Base-by-base conservation (phyloP, 768 basidiomycete genomes). In the Coprinopsis marcescibilis region DNA sequence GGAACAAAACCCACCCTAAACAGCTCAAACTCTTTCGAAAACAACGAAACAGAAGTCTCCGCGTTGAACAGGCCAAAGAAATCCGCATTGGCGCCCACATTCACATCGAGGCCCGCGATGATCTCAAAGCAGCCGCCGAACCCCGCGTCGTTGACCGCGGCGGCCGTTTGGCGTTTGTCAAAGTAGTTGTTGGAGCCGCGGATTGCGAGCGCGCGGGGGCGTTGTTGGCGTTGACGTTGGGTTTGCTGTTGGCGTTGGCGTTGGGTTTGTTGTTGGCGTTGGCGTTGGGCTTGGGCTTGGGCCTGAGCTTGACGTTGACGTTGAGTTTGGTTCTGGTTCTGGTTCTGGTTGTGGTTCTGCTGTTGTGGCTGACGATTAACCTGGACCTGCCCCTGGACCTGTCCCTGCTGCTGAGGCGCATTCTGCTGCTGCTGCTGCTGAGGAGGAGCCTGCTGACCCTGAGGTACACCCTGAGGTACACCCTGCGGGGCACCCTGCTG, bases 51-150 rank as follows among this genome's bases (percentile, higher is more conserved):
- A 4, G 25, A 19, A 3, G 47, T 49, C 17, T 32, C 32, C 4
- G 15, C 15, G 26, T 43, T 33, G 14, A 49, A 49, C 4, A 49
- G 20, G 21, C 47, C 47, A 32, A 43, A 49, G 32, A 49, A 49
- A 24, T 43, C 19, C 4, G 33, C 47, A 14, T 49, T 41, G 15
- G 47, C 47, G n/a, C 47, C 47, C 13, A 32, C 47, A 19, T 48
- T 40, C 24, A 43, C 40, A n/a, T 48, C 47, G 2, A 48, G n/a
- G 11, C 47, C 47, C 12, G 47, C 47, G 3, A 26, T 14, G 20
- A 48, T 42, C 24, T 43, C 32, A 23, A 48, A 30, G 26, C 47
- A 48, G 13, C 47, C 40, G 21, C 40, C 29, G 14, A 20, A 43
- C 30, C 38, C 23, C n/a, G 32, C 19, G 32, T 10, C 10, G 30